Conservation (phyloP, 164 flowering plant species). For the Tetrastigma voinierianum region DNA sequence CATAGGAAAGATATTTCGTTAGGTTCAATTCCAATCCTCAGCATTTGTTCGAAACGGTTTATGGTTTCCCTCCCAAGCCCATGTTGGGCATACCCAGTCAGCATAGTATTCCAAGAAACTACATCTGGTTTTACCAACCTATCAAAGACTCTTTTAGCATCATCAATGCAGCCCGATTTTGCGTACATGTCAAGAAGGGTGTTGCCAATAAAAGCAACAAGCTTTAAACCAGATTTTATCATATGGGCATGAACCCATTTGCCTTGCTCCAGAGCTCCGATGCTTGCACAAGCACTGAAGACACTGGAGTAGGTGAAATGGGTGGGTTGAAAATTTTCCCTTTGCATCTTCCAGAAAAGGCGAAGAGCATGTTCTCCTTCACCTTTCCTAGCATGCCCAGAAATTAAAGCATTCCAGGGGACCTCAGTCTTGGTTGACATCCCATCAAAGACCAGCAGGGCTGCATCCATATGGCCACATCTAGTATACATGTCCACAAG, state of each 20-base stretch:
- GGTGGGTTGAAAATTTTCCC: slow-evolving; percentile 43
- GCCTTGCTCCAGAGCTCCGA: slow-evolving; percentile 67
- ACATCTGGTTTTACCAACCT: slow-evolving; percentile 46
- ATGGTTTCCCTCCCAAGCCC: slow-evolving; percentile 55
- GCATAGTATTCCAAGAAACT: slow-evolving; percentile 75
- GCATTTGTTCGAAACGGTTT: slow-evolving; percentile 49
- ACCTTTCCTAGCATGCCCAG: slow-evolving; percentile 63
- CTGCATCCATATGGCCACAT: slow-evolving; percentile 47
- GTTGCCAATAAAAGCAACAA: slow-evolving; percentile 53
- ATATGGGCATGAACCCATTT: slow-evolving; percentile 73
- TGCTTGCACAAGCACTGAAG: slow-evolving; percentile 52
- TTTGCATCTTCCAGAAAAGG: slow-evolving; percentile 50
- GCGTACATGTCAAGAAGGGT: slow-evolving; percentile 76
- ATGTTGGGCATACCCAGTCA: slow-evolving; percentile 68
- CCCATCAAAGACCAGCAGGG: slow-evolving; percentile 39
- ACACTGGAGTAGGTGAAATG: slow-evolving; percentile 63
- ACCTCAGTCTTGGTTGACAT: slow-evolving; percentile 56
- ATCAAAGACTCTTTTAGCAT: slow-evolving; percentile 57
- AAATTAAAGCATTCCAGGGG: slow-evolving; percentile 81
- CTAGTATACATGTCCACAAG: slow-evolving; percentile 70
- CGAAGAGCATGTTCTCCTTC: slow-evolving; percentile 47
- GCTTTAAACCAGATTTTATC: slow-evolving; percentile 54
- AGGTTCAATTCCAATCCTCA: slow-evolving; percentile 40
- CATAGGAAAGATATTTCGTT: slow-evolving; percentile 62
- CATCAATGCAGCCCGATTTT: slow-evolving; percentile 61